These are phyloP conservation scores for Mycena floridula DNA, from an alignment of 768 basidiomycete species.

Conservation along the genomic window DNA sequence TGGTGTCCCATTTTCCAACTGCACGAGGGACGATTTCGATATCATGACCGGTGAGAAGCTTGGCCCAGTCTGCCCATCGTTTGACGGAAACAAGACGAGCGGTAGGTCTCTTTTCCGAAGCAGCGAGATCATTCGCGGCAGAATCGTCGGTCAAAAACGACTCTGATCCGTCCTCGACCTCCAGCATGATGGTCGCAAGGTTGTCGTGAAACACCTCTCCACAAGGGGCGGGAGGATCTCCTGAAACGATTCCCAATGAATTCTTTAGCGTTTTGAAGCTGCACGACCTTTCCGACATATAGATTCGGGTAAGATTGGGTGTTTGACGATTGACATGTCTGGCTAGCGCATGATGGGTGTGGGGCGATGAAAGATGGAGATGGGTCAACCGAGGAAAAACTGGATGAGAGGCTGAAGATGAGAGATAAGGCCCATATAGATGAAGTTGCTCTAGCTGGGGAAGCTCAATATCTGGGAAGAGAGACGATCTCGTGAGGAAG, in stretches of 20 bases:
- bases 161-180: neutral
- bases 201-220: neutral
- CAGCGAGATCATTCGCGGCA: neutral
- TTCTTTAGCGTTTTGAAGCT: neutral
- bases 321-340: neutral
- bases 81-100: neutral
- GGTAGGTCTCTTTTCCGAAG: neutral
- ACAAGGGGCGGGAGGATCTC: neutral
- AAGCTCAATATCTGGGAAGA: neutral
- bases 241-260: neutral
- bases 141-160: neutral
- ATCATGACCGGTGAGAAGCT: neutral
- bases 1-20: neutral
- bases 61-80: neutral
- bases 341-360: neutral
- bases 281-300: neutral
- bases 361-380: neutral
- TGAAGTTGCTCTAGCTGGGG: neutral
- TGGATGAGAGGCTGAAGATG: neutral
- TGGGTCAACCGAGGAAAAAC: neutral
- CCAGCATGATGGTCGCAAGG: neutral
- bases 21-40: neutral
- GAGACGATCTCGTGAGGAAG: neutral
- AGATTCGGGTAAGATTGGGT: neutral
- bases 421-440: neutral